phyloP scores from a whole-genome alignment of 768 basidiomycete genomes.

The Leccinum sublutescens region DNA sequence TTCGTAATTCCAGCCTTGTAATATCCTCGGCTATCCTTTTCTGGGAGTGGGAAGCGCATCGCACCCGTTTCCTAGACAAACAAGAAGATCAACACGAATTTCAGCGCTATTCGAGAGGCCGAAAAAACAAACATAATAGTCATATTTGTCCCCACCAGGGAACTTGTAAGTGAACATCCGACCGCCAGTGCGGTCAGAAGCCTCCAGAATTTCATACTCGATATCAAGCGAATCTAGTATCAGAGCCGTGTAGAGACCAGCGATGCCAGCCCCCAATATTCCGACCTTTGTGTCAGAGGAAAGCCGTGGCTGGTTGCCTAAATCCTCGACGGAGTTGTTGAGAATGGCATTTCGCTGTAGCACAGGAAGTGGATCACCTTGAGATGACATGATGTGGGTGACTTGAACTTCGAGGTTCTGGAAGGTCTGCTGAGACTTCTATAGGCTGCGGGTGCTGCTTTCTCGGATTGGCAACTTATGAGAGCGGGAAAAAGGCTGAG shows the following conservation, averaged over 20 bases:
- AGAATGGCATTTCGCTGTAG: background rate
- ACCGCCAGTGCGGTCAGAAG: conserved; percentile 39
- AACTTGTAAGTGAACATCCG: conserved; percentile 45
- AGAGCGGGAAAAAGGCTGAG: no score
- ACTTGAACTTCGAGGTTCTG: background rate
- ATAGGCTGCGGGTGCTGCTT: no score
- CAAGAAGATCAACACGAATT: background rate
- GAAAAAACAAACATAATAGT: conserved; percentile 35
- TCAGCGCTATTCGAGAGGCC: background rate
- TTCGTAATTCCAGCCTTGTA: conserved; percentile 32
- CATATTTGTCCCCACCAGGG: conserved; percentile 25
- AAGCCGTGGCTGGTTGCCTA: background rate
- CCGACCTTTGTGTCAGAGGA: conserved; percentile 11
- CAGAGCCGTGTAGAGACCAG: background rate
- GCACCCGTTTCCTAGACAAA: conserved; percentile 36
- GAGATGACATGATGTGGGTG: background rate
- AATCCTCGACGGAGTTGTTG: background rate
- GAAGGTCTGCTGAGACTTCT: background rate
- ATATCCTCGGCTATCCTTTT: conserved; percentile 11
- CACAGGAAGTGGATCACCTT: background rate
- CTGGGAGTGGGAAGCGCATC: conserved; percentile 35
- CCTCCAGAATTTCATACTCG: conserved; percentile 46
- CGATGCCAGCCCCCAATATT: conserved; percentile 23
- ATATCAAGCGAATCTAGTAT: conserved; percentile 29
- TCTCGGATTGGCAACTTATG: no score